Evolutionary conservation across 1,284 basidiomycete species (phyloP).

Genomic region (Mrakiaceae sp.): DNA sequence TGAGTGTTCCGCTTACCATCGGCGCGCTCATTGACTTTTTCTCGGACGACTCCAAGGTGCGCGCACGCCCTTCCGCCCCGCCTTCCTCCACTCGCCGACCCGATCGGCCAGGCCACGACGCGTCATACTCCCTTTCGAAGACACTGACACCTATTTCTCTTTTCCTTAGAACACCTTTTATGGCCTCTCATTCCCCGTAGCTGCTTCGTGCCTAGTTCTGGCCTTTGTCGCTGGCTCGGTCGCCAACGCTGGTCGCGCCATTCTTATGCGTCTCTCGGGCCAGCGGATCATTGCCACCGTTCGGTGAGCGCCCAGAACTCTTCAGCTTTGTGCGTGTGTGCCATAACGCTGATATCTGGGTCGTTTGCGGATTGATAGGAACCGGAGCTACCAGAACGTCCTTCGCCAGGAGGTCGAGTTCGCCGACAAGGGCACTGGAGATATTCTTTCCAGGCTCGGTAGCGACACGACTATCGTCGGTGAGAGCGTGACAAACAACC

Average conservation of each 20-base stretch:
- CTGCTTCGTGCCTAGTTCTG: slow-evolving; percentile 59
- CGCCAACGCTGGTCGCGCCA: slow-evolving; percentile 77
- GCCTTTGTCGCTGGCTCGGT: slow-evolving; percentile 79
- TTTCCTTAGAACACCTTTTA: slow-evolving; percentile 54
- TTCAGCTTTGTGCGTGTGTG: slow-evolving; percentile 1
- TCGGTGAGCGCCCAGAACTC: slow-evolving; percentile 33
- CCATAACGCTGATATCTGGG: not conserved
- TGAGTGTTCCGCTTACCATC: slow-evolving; percentile 81
- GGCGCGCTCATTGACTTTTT: slow-evolving; percentile 89
- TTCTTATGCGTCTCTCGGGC: slow-evolving; percentile 78
- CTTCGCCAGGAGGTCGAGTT: slow-evolving; percentile 84
- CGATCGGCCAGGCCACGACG: not conserved
- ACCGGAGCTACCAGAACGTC: slow-evolving; percentile 68
- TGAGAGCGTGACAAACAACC: slow-evolving; percentile 82
- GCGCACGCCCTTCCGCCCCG: not conserved
- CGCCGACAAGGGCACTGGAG: slow-evolving; percentile 85
- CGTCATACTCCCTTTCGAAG: not conserved
- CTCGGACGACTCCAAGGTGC: slow-evolving; percentile 56
- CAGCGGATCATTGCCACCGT: slow-evolving; percentile 86
- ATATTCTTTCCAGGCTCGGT: slow-evolving; percentile 81
- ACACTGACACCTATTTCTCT: not conserved
- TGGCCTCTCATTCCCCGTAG: slow-evolving; percentile 65
- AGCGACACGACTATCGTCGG: slow-evolving; percentile 91
- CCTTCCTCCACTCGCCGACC: slow-evolving; percentile 1
- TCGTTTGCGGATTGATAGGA: slow-evolving; percentile 24